These are phyloP conservation scores for Datura wrightii DNA, from an alignment of 257 asterid species.

Conservation along the genomic window DNA sequence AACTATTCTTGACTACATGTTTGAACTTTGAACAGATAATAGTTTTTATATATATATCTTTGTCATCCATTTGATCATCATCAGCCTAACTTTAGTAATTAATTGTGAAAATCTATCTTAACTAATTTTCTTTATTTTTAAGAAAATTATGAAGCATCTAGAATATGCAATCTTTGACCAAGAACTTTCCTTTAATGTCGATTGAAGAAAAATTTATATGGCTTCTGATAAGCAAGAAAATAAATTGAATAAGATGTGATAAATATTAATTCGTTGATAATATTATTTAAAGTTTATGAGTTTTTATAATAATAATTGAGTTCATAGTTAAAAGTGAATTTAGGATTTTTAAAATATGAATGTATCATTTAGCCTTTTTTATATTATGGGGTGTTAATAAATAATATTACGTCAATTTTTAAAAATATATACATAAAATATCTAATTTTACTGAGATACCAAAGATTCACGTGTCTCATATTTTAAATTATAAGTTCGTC, in stretches of 20 bases:
- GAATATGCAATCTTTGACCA: conserved; percentile 19
- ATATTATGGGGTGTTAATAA: no score
- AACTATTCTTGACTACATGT: conserved; percentile 16
- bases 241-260: neutral
- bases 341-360: no score
- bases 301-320: no score
- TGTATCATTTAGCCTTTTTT: no score
- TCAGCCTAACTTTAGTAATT: neutral
- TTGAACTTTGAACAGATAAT: conserved; percentile 1
- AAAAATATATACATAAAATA: no score
- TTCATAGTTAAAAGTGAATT: no score
- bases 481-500: no score
- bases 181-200: neutral
- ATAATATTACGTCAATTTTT: no score
- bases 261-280: neutral
- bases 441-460: no score
- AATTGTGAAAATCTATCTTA: neutral
- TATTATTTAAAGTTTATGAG: neutral
- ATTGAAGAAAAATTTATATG: neutral
- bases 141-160: neutral
- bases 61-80: neutral
- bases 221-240: neutral
- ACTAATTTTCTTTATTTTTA: neutral
- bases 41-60: neutral
- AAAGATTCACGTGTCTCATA: no score